Conservation (phyloP, 805 yeast species). For the Cyberlindnera saturnus region DNA sequence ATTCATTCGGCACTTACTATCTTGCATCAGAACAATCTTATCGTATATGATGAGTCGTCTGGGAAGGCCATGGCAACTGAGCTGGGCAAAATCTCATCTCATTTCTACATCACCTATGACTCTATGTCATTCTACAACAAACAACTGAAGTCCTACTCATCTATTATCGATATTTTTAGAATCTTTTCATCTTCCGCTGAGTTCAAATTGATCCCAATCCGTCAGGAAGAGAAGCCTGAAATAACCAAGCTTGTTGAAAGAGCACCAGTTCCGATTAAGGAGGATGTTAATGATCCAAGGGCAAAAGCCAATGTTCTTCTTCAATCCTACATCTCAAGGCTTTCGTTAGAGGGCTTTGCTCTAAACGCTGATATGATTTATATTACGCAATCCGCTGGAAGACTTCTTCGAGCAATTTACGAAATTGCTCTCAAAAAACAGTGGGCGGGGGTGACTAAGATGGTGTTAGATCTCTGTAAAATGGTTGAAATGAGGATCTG, state of each 20-base stretch:
- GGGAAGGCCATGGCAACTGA: slow-evolving; percentile 55
- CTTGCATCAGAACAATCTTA: slow-evolving; percentile 50
- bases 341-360: slow-evolving; percentile 81
- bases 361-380: slow-evolving; percentile 89
- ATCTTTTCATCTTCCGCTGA: slow-evolving; percentile 81
- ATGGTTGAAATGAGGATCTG: slow-evolving; percentile 80
- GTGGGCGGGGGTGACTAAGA: slow-evolving; percentile 63
- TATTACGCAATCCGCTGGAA: slow-evolving; percentile 87
- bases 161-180: slow-evolving; percentile 69
- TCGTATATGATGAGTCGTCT: slow-evolving; percentile 46
- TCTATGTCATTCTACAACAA: slow-evolving; percentile 66
- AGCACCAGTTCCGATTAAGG: slow-evolving; percentile 85
- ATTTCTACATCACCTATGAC: slow-evolving; percentile 71
- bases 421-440: slow-evolving; percentile 66
- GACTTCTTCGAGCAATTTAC: slow-evolving; percentile 78
- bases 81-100: slow-evolving; percentile 78
- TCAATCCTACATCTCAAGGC: slow-evolving; percentile 80
- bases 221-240: slow-evolving; percentile 82
- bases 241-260: slow-evolving; percentile 58
- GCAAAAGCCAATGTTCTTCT: slow-evolving; percentile 76
- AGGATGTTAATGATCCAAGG: slow-evolving; percentile 57
- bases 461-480: slow-evolving; percentile 60
- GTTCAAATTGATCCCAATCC: slow-evolving; percentile 73
- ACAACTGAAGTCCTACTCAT: slow-evolving; percentile 56
- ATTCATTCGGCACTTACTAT: slow-evolving; percentile 68